Evolutionary conservation across 176 grass and related monocot genomes (phyloP).

Genomic region (Microstegium vimineum): DNA sequence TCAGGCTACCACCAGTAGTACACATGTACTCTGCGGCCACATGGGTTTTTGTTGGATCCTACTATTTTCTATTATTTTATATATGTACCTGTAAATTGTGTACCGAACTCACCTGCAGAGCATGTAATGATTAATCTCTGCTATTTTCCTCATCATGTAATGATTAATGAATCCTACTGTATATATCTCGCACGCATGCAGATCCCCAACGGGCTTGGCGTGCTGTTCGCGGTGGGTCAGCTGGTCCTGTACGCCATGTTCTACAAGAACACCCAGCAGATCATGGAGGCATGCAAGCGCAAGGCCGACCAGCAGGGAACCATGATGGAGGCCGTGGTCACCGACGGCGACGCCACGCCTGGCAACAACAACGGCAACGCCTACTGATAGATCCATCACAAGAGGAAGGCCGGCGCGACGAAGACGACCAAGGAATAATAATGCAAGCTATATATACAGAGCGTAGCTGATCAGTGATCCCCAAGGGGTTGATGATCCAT

Average conservation of each 20-base stretch:
- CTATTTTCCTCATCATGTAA: background rate
- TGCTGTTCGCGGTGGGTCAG: constrained; percentile 62
- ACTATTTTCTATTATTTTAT: no score
- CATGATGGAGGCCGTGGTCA: constrained; percentile 64
- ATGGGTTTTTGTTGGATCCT: background rate
- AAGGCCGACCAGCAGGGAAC: constrained; percentile 50
- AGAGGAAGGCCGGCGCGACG: background rate
- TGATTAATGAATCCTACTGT: no score
- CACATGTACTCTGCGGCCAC: background rate
- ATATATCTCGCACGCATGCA: constrained; percentile 5
- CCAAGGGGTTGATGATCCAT: background rate
- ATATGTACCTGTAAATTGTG: no score
- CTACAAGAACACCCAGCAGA: constrained; percentile 81
- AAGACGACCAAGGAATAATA: background rate
- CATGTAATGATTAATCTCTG: background rate
- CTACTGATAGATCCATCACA: constrained; percentile 9
- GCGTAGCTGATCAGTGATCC: background rate
- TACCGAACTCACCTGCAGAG: background rate
- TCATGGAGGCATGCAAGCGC: constrained; percentile 61
- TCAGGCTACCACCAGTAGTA: background rate
- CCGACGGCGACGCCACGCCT: constrained; percentile 36
- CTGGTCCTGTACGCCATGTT: constrained; percentile 73
- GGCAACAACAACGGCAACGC: background rate
- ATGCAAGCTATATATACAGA: no score
- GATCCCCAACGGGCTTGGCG: constrained; percentile 88